Evolutionary conservation across 371 early-diverging fungal species (phyloP), one percentile per base, ranked within the genome.

Genomic region (Apophysomyces variabilis): DNA sequence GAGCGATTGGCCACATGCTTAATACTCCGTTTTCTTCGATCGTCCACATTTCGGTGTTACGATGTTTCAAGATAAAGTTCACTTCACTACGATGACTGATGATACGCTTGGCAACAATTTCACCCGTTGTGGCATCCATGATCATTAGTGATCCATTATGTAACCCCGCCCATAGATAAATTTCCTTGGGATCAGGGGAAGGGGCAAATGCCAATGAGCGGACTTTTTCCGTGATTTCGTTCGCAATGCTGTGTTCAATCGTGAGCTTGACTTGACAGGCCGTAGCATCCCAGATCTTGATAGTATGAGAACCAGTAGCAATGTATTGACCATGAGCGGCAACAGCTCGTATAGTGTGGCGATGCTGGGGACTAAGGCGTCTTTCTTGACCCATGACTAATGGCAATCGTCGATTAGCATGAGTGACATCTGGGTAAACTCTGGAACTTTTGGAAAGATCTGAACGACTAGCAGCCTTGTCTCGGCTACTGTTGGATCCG

Each of bases 1-100:
- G 76, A 58, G 80, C 70, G 1, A 75, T 66, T 1, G 82, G 78
- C 95, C 95, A 94, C 5, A 90, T 79, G 63, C 86, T 84, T 43
- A 93, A 66, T 4, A 82, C 74, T 2, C 93, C 93, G 41, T 76
- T 82, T 16, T 92, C 92, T 64, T 95, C 95, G 12, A 93, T 70
- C 0, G 93, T 89, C 90, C 90, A 92, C 57, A 95, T 73, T 44
- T 88, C 83, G 7, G 73, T 71, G 41, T 83, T 79, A 13, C 69
- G 57, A 43, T 80, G 71, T 6, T 89, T 83, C 59, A 93, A 61
- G 16, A 95, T 85, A 64, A 86, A 87, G n/a, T 76, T 81, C 14
- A 95, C 80, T 1, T 87, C 73, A 0, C 80, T 75, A 16, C 69
- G 75, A 61, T 95, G 95, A 5, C 78, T 77, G 18, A 79, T 81